Percentiles rank a stretch among this genome's conserved stretches.
Conservation (phyloP, 768 basidiomycete species). For the Termitomyces sp. region DNA sequence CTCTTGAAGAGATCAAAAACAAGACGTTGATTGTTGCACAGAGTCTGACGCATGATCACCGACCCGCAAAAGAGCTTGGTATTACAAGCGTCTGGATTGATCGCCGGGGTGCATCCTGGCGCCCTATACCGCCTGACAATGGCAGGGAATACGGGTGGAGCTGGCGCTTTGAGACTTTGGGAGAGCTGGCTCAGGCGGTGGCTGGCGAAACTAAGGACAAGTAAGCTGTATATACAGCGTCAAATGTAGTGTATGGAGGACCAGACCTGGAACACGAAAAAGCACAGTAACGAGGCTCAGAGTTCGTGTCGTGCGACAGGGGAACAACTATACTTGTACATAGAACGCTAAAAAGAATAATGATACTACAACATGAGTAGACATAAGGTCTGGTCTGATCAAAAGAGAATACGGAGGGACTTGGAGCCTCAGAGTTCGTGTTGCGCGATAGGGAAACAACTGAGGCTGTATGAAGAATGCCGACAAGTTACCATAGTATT, state of each 20-base stretch:
- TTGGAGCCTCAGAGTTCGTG: no score
- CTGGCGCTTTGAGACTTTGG: slow-evolving; percentile 56
- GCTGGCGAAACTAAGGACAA: slow-evolving; percentile 26
- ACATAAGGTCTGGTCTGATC: no score
- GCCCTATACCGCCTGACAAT: slow-evolving; percentile 18
- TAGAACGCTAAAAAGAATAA: no score
- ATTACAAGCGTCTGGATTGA: slow-evolving; percentile 65
- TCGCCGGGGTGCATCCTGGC: slow-evolving; percentile 41
- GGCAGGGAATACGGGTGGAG: slow-evolving; percentile 34
- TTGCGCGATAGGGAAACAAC: no score
- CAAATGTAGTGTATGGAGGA: neutral
- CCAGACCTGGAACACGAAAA: no score
- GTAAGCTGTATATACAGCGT: neutral
- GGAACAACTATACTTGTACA: no score
- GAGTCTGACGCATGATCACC: slow-evolving; percentile 62
- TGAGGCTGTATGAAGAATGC: no score
- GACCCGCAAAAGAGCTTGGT: slow-evolving; percentile 52
- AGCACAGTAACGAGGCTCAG: no score
- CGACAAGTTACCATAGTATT: no score
- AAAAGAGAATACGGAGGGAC: no score
- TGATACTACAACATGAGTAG: no score
- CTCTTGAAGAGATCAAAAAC: slow-evolving; percentile 29
- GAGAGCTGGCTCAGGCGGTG: slow-evolving; percentile 56
- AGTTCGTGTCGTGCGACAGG: no score
- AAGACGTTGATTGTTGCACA: slow-evolving; percentile 64